These are phyloP conservation scores for Crucihimalaya himalaica DNA, from an alignment of 345 rosid genomes.

Conservation along the genomic window DNA sequence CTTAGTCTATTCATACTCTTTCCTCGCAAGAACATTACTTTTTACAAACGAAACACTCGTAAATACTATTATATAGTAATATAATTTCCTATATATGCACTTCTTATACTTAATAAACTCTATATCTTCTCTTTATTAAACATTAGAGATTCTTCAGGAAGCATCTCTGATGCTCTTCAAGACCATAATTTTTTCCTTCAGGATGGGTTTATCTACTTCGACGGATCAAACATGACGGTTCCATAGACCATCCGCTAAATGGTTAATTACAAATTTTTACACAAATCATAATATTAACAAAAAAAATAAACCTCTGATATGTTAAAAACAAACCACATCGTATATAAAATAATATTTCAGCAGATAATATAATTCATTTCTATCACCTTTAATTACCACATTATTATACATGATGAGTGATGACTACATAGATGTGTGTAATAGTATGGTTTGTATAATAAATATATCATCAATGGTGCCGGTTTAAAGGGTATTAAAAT, in stretches of 20 bases:
- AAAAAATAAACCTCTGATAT: not conserved
- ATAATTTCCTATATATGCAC: too few species aligned
- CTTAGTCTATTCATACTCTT: too few species aligned
- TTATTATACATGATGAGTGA: not conserved
- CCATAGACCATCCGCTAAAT: not conserved
- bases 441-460: not conserved
- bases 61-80: too few species aligned
- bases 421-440: not conserved
- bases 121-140: too few species aligned
- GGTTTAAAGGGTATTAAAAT: not conserved
- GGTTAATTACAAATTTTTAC: not conserved
- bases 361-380: not conserved
- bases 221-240: too few species aligned
- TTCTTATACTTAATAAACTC: too few species aligned
- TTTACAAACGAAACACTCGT: too few species aligned
- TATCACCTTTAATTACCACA: not conserved
- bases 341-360: too few species aligned
- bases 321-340: not conserved
- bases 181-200: not conserved
- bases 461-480: not conserved
- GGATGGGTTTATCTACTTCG: too few species aligned
- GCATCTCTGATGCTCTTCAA: too few species aligned
- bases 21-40: too few species aligned
- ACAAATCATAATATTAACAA: not conserved
- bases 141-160: too few species aligned